phyloP scores from a whole-genome alignment of 345 rosid species.

The Lumnitzera racemosa region DNA sequence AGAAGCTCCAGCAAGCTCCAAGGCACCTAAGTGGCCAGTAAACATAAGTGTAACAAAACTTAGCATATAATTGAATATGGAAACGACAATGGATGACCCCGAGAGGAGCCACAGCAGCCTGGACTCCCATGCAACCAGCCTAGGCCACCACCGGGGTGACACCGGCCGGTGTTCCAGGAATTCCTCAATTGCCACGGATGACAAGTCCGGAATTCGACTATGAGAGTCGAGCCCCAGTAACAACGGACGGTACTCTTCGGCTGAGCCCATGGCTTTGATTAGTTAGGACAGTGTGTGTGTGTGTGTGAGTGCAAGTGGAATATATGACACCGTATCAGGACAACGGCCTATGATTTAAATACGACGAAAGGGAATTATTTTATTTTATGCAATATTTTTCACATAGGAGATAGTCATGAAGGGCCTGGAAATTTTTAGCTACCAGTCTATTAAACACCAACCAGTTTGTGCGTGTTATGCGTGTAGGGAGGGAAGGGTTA shows the following conservation, averaged over 20 bases:
- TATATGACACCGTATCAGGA: not conserved
- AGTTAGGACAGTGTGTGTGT: not conserved
- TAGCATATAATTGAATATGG: constrained; percentile 73
- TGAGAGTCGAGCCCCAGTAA: constrained; percentile 50
- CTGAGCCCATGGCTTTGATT: constrained; percentile 17
- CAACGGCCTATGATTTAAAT: not conserved
- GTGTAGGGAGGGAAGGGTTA: too few relatives aligned
- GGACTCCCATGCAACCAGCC: constrained; percentile 72
- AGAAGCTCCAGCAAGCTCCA: constrained; percentile 87
- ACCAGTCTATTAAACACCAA: too few relatives aligned
- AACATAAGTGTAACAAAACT: constrained; percentile 76
- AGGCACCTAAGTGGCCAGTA: constrained; percentile 63
- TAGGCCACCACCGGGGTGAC: constrained; percentile 59
- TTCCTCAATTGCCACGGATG: constrained; percentile 61
- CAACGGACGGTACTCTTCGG: constrained; percentile 32
- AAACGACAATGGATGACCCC: constrained; percentile 61
- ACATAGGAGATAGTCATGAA: too few relatives aligned
- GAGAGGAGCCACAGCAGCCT: constrained; percentile 71
- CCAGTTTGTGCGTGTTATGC: too few relatives aligned
- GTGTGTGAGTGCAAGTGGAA: not conserved
- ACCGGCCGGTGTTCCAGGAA: constrained; percentile 33
- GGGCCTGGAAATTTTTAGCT: too few relatives aligned
- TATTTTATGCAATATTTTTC: too few relatives aligned
- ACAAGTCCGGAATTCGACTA: constrained; percentile 40
- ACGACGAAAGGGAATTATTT: too few relatives aligned